Conservation (phyloP, 2,329 filamentous ascomycete genomes). For the Dichotomopilus funicola region DNA sequence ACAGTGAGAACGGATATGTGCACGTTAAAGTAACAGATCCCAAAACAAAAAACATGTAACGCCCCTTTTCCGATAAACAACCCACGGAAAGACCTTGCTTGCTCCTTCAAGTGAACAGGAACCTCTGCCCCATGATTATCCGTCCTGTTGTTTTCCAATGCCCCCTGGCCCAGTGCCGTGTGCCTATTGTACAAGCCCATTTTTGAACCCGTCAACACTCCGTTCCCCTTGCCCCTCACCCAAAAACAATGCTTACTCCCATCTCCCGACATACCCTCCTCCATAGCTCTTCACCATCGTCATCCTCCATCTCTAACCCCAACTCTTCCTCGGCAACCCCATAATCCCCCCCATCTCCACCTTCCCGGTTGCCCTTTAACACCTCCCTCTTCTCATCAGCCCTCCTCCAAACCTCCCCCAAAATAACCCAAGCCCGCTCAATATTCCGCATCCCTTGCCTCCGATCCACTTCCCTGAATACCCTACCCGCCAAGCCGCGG, state of each 20-base stretch:
- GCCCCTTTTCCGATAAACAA: no score
- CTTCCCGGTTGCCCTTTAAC: constrained; percentile 6
- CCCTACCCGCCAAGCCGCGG: constrained; percentile 42
- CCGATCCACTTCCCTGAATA: constrained; percentile 47
- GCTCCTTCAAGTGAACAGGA: no score
- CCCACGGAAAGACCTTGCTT: no score
- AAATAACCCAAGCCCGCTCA: constrained; percentile 52
- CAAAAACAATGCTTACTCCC: constrained; percentile 55
- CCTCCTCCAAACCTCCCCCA: constrained; percentile 55
- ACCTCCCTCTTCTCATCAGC: constrained; percentile 40
- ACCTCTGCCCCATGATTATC: no score
- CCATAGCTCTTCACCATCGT: constrained; percentile 41
- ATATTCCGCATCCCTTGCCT: constrained; percentile 63
- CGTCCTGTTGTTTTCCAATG: no score
- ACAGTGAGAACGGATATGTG: no score
- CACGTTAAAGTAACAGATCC: no score
- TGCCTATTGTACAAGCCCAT: not conserved
- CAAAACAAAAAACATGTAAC: no score
- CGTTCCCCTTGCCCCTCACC: constrained; percentile 30
- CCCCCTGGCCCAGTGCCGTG: no score
- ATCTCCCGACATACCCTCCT: constrained; percentile 51
- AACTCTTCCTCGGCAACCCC: not conserved
- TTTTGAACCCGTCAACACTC: not conserved
- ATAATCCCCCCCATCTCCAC: constrained; percentile 30
- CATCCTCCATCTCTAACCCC: constrained; percentile 1